Evolutionary conservation across 192 early-diverging fungal species (phyloP), one percentile per base, ranked within the genome.

Genomic region (Jimgerdemannia flammicorona): DNA sequence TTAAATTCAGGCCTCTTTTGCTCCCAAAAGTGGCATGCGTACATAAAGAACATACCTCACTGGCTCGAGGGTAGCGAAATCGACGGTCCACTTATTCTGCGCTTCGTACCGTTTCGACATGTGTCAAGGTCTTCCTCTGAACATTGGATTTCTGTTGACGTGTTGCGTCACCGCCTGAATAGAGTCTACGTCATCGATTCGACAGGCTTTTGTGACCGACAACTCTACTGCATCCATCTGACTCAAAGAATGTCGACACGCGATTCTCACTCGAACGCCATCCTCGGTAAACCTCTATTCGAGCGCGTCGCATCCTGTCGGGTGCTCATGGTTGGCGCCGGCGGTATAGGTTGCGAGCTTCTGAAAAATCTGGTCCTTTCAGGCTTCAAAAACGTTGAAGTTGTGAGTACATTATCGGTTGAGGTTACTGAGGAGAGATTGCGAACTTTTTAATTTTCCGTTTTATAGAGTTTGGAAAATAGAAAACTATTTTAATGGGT

Each of bases 301-400:
- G 67, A 78, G 39, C 83, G 75, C 70, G 75, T 85, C 29, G 17
- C 40, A 3, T 63, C 64, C 9, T 74, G 82, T 40, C 84, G 81
- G 3, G 81, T 93, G 41, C 78, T 95, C 66, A 86, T 95, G 68
- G 89, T 95, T 14, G 93, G 93, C 11, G 91, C 93, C 18, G 98
- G 98, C 74, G 98, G 98, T 14, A 99, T 99, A 68, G 98, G 98
- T 64, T 99, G 98, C 85, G 98, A 99, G 80, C 83, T 99, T 54
- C 87, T 99, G 8, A 99, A 99, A 84, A 92, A 97, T 81, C 87
- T 99, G 18, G 93, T 96, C 59, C 79, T 97, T 84, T 86, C 89
- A 19, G 97, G 97, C 39, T 97, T 98, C 80, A 82, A 80, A 66
- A 70, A 88, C 75, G 95, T 99, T 72, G 86, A 91, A 68, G 89